Base-by-base conservation (phyloP, 2,329 filamentous ascomycete genomes). In the Paracorniculantispora psalliotae region DNA sequence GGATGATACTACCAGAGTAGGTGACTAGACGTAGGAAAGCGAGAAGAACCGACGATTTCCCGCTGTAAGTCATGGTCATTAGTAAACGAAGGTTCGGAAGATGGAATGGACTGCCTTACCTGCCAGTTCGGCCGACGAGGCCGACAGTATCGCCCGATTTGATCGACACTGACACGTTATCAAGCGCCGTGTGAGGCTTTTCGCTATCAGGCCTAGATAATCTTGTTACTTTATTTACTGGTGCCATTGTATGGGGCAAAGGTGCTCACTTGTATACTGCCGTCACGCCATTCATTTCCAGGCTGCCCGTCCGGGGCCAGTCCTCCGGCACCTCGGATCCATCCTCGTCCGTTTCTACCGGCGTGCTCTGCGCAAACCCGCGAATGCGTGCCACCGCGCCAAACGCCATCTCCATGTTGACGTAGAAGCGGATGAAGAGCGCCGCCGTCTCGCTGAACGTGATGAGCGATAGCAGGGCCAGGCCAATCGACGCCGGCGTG, bases 81-180 rank as follows among this genome's bases (percentile, higher is more conserved):
- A 33, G 30, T 12, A 33, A 33, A 33, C 6, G 12, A 28, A 10
- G 2, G 3, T 30, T 52, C 4, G 15, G 17, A 25, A 21, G 21
- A 21, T 10, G 8, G 33, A 15, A 21, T 15, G 7, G 19, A 6
- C 37, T 9, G 5, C 10, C 35, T 25, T 51, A 59, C 65, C 67
- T 69, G n/a, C 71, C 73, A 1, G 72, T 73, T 9, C 72, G 65
- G 2, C 73, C 72, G 35, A 72, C 72, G n/a, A 75, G 63, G 13
- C 67, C 72, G 8, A 74, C 62, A 56, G 72, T 72, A 8, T 55
- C 10, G 37, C 51, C 51, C 2, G 51, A 53, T 70, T 66, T 4
- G 50, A 74, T 66, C 7, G 63, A 64, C 7, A 73, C 60, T 10
- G 61, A 63, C 3, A 73, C 30, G 9, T 66, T 53, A 13, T 64